A percentile compares a stretch with the other conserved stretches of the same genome.
These are phyloP conservation scores for Penicillium sp. DNA, from an alignment of 2,329 filamentous ascomycete genomes.

Conservation along the genomic window DNA sequence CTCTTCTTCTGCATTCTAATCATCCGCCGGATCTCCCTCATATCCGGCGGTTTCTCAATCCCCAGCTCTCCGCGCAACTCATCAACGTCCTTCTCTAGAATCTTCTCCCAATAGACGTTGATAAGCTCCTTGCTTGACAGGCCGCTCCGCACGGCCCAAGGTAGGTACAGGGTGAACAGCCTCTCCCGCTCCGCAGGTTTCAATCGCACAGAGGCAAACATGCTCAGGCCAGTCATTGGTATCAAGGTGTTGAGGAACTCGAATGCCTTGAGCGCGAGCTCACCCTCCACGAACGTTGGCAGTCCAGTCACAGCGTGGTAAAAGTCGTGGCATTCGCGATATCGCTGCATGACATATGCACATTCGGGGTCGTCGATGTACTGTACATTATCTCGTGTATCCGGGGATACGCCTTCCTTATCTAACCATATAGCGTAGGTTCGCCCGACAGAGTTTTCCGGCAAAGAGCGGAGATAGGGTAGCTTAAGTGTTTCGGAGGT, in stretches of 20 bases:
- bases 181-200: conserved; percentile 67
- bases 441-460: conserved; percentile 74
- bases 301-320: conserved; percentile 93
- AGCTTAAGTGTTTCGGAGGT: conserved; percentile 74
- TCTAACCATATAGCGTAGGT: conserved; percentile 92
- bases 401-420: conserved; percentile 87
- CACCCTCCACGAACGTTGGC: conserved; percentile 90
- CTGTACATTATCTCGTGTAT: conserved; percentile 79
- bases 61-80: conserved; percentile 75
- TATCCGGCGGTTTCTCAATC: conserved; percentile 86
- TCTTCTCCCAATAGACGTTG: conserved; percentile 98
- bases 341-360: conserved; percentile 98
- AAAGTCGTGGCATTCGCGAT: conserved; percentile 96
- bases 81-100: conserved; percentile 80
- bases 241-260: conserved; percentile 94
- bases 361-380: conserved; percentile 96
- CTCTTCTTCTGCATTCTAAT: conserved; percentile 71
- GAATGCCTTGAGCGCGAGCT: conserved; percentile 96
- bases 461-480: conserved; percentile 71
- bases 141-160: conserved; percentile 90
- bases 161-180: conserved; percentile 71
- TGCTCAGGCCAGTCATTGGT: conserved; percentile 90
- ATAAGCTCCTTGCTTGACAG: conserved; percentile 78
- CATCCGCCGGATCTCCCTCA: conserved; percentile 75
- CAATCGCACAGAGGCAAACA: conserved; percentile 71